Conservation (phyloP, 305 asterid genomes). For the Fraxinus sp. region DNA sequence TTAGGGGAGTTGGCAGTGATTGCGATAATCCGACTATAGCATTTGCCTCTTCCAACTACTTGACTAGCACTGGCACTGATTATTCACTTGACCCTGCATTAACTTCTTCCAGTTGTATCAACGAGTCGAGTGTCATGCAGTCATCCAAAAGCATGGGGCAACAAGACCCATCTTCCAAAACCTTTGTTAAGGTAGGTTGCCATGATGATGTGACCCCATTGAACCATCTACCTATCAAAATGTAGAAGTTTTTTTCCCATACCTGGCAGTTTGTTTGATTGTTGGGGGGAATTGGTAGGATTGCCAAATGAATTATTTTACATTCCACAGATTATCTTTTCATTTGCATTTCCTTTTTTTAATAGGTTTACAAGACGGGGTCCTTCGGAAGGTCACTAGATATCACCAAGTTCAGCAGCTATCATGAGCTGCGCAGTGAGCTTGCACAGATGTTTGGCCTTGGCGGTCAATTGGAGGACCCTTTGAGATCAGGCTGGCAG, state of each 20-base stretch:
- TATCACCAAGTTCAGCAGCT: conserved; percentile 71
- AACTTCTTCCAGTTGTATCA: conserved; percentile 47
- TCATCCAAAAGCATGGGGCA: conserved; percentile 44
- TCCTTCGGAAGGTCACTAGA: conserved; percentile 78
- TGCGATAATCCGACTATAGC: conserved; percentile 40
- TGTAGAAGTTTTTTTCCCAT: background rate
- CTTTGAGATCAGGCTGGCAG: conserved; percentile 99
- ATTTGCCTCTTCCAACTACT: conserved; percentile 53
- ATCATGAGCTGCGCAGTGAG: conserved; percentile 70
- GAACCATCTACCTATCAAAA: background rate
- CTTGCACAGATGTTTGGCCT: conserved; percentile 92
- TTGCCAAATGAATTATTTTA: background rate
- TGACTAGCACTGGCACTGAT: conserved; percentile 46
- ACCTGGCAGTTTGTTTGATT: background rate
- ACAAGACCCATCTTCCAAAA: conserved; percentile 43
- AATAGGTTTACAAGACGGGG: conserved; percentile 67
- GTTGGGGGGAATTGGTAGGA: background rate
- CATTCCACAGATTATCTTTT: background rate
- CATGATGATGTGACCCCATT: background rate
- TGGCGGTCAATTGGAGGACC: conserved; percentile 89
- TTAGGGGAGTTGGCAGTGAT: conserved; percentile 51
- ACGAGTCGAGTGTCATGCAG: conserved; percentile 49
- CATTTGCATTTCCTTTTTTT: background rate
- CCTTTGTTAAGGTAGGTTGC: conserved; percentile 61
- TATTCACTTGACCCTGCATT: conserved; percentile 45